Evolutionary conservation across 192 early-diverging fungal genomes (phyloP).

Genomic region (Bifiguratus adelaidae): DNA sequence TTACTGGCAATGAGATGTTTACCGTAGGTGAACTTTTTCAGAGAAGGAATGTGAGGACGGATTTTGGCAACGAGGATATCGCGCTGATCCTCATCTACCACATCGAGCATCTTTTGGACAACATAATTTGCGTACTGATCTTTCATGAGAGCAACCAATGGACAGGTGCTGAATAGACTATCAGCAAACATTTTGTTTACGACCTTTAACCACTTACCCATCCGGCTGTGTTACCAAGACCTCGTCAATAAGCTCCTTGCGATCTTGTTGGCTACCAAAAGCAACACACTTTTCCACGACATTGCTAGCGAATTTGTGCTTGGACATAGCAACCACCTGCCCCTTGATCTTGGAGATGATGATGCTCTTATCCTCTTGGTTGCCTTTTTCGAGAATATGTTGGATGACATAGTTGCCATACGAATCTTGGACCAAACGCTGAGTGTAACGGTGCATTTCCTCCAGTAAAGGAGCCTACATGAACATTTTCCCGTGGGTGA

Average conservation of each 20-base stretch:
- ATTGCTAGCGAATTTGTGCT: constrained; percentile 99
- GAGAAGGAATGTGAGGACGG: constrained; percentile 78
- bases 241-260: constrained; percentile 87
- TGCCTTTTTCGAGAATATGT: constrained; percentile 93
- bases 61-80: constrained; percentile 85
- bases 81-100: constrained; percentile 85
- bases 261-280: constrained; percentile 78
- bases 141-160: constrained; percentile 97
- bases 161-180: constrained; percentile 45
- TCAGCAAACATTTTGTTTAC: constrained; percentile 2
- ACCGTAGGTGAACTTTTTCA: constrained; percentile 97
- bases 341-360: constrained; percentile 88
- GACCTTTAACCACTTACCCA: constrained; percentile 32
- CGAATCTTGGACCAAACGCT: constrained; percentile 92
- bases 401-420: constrained; percentile 99
- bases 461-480: constrained; percentile 72
- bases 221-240: constrained; percentile 77
- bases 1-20: constrained; percentile 85
- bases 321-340: constrained; percentile 84
- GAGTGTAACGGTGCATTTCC: constrained; percentile 88
- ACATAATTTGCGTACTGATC: constrained; percentile 99
- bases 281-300: constrained; percentile 98
- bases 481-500: neutral
- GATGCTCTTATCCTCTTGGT: constrained; percentile 74
- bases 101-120: constrained; percentile 99